Base-by-base conservation (phyloP, 2,329 filamentous ascomycete species). In the Aspergillus amoenus region DNA sequence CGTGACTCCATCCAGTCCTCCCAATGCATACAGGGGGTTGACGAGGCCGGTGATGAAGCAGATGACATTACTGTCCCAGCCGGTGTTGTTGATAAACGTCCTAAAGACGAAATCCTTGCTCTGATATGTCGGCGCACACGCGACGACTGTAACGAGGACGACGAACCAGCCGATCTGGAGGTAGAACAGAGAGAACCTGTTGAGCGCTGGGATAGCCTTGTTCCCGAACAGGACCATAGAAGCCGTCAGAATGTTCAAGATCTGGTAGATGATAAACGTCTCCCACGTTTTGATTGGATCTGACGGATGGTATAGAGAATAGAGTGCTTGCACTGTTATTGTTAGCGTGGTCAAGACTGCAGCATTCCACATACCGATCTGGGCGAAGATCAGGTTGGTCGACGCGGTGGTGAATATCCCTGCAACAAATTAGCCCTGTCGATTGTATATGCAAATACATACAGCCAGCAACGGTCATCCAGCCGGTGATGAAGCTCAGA, bases 361-460 rank as follows among this genome's bases (percentile, higher is more conserved):
- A 43, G 3, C 8, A n/a, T n/a, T 8, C 5, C 5, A 37, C 55
- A 5, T 42, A 52, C 55, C 55, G 30, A 56, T 22, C 30, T 56
- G 41, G 13, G 55, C 47, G 15, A 56, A 56, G 22, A 56, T 52
- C 42, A 56, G 34, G 39, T 56, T 56, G 8, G 55, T 56, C n/a
- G 55, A 56, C 5, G 48, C 55, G 5, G 55, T 56, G 42, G 55
- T 56, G 24, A 56, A 56, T 21, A 56, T 56, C 55, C 55, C 55
- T 56, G 39, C 4, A 30, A 2, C 24, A 9, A 8, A 5, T 56
- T 27, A 56, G 54, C 7, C 21, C 3, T 37, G 4, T 15, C 15
- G 15, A 24, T 21, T 11, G 12, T 27, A 8, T 30, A 11, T 11
- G 2, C 27, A 2, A 18, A 32, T 12, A 48, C 34, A 22, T 50